Conservation (phyloP, 306 rosid genomes). For the Calophaca sinica region DNA sequence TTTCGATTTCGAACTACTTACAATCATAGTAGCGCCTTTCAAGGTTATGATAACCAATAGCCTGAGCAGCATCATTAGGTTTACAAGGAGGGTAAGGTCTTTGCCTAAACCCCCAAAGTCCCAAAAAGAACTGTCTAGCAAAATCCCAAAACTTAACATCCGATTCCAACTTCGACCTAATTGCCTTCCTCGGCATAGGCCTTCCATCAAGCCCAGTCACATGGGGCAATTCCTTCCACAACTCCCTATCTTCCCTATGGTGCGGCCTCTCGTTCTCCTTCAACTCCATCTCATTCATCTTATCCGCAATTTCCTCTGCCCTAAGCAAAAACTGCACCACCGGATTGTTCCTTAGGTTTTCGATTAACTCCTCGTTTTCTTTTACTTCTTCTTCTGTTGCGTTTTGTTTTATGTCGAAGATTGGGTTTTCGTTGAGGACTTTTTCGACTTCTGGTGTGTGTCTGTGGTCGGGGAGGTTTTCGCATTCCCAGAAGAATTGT, state of each 20-base stretch:
- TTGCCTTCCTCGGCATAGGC: constrained; percentile 88
- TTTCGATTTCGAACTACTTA: constrained; percentile 47
- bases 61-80: constrained; percentile 92
- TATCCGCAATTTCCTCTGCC: constrained; percentile 68
- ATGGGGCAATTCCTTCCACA: constrained; percentile 74
- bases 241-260: constrained; percentile 64
- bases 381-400: constrained; percentile 65
- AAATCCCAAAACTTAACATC: constrained; percentile 91
- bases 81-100: constrained; percentile 82
- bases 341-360: constrained; percentile 59
- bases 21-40: constrained; percentile 89
- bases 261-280: constrained; percentile 70
- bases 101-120: constrained; percentile 88
- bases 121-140: constrained; percentile 78
- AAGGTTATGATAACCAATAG: constrained; percentile 85
- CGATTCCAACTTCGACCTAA: constrained; percentile 50
- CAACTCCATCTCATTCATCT: constrained; percentile 67
- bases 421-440: constrained; percentile 59
- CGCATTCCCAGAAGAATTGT: constrained; percentile 77
- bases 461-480: constrained; percentile 66
- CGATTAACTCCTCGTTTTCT: constrained; percentile 65
- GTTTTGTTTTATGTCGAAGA: constrained; percentile 64
- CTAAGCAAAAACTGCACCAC: constrained; percentile 61
- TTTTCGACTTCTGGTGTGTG: constrained; percentile 81
- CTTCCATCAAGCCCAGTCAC: constrained; percentile 81